phyloP scores from a whole-genome alignment of 345 rosid genomes.

The Boechera retrofracta region DNA sequence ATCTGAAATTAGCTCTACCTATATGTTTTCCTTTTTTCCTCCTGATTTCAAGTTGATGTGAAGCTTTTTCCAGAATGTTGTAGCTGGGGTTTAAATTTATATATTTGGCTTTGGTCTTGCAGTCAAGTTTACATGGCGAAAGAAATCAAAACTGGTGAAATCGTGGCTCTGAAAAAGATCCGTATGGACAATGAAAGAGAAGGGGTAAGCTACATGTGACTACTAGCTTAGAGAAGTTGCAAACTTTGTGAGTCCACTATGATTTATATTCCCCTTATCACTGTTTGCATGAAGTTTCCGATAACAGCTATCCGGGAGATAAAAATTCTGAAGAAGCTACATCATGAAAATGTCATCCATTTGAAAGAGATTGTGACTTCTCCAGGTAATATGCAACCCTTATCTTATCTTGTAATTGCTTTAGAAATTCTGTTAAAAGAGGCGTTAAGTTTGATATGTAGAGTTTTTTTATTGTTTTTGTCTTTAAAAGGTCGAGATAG shows the following conservation, averaged over 20 bases:
- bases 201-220: constrained; percentile 64
- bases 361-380: constrained; percentile 64
- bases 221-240: not conserved
- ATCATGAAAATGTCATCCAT: constrained; percentile 60
- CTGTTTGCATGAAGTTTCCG: constrained; percentile 52
- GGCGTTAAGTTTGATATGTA: not conserved
- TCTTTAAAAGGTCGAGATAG: constrained; percentile 71
- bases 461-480: not conserved
- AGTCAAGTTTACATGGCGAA: constrained; percentile 98
- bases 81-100: constrained; percentile 7
- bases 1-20: constrained; percentile 1
- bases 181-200: constrained; percentile 98
- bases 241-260: not conserved
- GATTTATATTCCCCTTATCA: not conserved
- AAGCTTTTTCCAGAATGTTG: not conserved
- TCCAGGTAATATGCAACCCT: constrained; percentile 40
- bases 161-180: constrained; percentile 94
- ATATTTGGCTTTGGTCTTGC: constrained; percentile 46
- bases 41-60: too few species aligned
- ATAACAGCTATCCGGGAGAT: constrained; percentile 64
- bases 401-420: not conserved
- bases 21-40: too few species aligned
- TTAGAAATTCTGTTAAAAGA: not conserved
- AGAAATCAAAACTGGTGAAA: constrained; percentile 88
- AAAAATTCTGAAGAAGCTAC: constrained; percentile 60